Evolutionary conservation across 2,329 filamentous ascomycete genomes (phyloP), one percentile per base, ranked within the genome.

Genomic region (Raffaelea ambrosiae): DNA sequence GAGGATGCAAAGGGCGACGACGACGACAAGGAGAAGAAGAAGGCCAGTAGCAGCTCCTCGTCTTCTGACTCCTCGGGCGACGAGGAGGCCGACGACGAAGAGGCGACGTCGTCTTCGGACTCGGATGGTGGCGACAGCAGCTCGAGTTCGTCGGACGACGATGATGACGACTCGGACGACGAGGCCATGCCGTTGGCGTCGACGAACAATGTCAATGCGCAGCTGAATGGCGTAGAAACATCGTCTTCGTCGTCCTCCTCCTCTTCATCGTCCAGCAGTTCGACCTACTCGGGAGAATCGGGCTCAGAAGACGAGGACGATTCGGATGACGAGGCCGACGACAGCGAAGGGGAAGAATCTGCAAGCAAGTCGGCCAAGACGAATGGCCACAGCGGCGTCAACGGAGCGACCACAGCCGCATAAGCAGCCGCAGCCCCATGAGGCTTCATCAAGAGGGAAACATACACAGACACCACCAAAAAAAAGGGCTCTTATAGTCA

Each of bases 1-100:
- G 49, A 51, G n/a, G n/a, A n/a, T n/a, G n/a, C n/a, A n/a, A n/a
- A n/a, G n/a, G n/a, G n/a, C 19, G 55, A 58, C 13, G 49, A 51
- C 5, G 39, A 22, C 18, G 39, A 23, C 26, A 23, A 21, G 19
- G 36, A 16, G 21, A 29, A 19, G 22, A 53, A 8, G 55, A 56
- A 35, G 13, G 43, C 42, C 36, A 47, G 47, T 39, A 50, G 51
- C 41, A 46, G 40, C 43, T 36, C 40, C 41, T 51, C 47, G 8
- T 51, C 49, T 16, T 43, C 31, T 14, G 50, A 44, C n/a, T 43
- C 46, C 19, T 46, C 4, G 41, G 38, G 22, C 23, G 26, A 40
- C 7, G 42, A 41, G 3, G 18, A 20, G 7, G 39, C 23, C 18
- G 31, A 43, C 9, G 29, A 43, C 23, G 21, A 40, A 40, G 44